phyloP scores from a whole-genome alignment of 768 basidiomycete species.

The Candolleomyces efflorescens region DNA sequence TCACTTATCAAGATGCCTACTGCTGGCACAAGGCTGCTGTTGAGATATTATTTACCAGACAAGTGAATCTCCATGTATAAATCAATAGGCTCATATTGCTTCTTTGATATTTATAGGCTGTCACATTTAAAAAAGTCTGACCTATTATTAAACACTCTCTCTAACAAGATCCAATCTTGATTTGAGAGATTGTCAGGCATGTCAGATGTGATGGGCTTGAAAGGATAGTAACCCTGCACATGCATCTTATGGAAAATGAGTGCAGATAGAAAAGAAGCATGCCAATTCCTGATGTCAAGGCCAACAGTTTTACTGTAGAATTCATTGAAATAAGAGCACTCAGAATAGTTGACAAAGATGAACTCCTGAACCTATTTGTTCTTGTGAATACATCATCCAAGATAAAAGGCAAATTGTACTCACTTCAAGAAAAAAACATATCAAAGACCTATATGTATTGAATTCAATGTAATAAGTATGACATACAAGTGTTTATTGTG shows the following conservation, averaged over 20 bases:
- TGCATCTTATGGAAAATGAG: slow-evolving; percentile 33
- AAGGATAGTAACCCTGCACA: slow-evolving; percentile 25
- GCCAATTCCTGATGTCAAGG: slow-evolving; percentile 21
- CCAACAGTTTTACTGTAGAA: slow-evolving; percentile 25
- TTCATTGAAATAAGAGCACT: background rate
- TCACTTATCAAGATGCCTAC: too few relatives aligned
- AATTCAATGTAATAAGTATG: background rate
- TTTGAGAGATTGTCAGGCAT: background rate
- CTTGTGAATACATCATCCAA: background rate
- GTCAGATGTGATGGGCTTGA: slow-evolving; percentile 10
- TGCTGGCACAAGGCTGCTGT: too few relatives aligned
- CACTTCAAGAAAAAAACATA: background rate
- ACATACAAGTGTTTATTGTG: background rate
- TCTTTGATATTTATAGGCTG: too few relatives aligned
- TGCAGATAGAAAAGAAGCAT: slow-evolving; percentile 25
- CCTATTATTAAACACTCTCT: background rate
- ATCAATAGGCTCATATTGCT: too few relatives aligned
- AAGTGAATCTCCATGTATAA: too few relatives aligned
- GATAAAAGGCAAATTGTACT: background rate
- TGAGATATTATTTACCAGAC: too few relatives aligned
- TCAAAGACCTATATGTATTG: background rate
- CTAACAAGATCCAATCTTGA: background rate
- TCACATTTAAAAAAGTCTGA: slow-evolving; percentile 1
- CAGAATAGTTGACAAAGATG: background rate
- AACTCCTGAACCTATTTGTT: slow-evolving; percentile 4